Percentiles rank a stretch among this genome's conserved stretches.
phyloP scores from a whole-genome alignment of 1,284 basidiomycete species.

The Rhodotorula sp. region DNA sequence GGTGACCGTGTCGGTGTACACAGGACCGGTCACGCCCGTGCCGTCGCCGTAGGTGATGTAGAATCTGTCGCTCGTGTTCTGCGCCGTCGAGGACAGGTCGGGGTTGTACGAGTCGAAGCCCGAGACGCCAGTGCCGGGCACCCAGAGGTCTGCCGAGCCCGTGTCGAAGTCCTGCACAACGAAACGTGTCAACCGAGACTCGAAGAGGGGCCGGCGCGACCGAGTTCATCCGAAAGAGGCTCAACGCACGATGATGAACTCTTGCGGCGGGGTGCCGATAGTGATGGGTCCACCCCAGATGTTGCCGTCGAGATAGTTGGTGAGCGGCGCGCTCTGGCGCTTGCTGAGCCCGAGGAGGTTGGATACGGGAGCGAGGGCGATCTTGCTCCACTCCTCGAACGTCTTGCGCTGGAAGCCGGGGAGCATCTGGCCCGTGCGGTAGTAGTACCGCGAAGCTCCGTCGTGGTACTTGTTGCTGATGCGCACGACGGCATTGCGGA shows the following conservation, averaged over 20 bases:
- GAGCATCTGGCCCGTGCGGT: background rate
- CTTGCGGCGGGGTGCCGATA: conserved; percentile 43
- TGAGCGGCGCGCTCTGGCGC: conserved; percentile 4
- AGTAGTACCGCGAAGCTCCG: conserved; percentile 1
- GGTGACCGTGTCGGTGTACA: conserved; percentile 59
- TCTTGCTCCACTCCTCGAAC: conserved; percentile 7
- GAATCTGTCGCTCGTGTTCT: conserved; percentile 51
- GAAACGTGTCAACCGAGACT: background rate
- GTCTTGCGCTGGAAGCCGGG: conserved; percentile 4
- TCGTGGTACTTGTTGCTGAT: background rate
- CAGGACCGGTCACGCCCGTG: conserved; percentile 57
- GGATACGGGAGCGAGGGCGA: background rate
- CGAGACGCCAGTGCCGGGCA: conserved; percentile 39
- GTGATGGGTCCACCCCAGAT: conserved; percentile 43
- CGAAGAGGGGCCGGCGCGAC: too few relatives aligned
- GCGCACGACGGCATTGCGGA: background rate
- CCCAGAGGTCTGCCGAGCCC: conserved; percentile 48
- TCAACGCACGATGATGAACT: conserved; percentile 32
- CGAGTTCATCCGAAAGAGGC: background rate
- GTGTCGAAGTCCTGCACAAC: conserved; percentile 21
- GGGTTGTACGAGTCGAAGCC: conserved; percentile 44
- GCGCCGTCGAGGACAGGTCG: conserved; percentile 41
- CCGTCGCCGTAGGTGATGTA: conserved; percentile 61
- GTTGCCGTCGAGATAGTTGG: conserved; percentile 17
- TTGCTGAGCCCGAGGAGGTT: background rate